Conservation (phyloP, 371 early-diverging fungal species). For the Mucor ambiguus region DNA sequence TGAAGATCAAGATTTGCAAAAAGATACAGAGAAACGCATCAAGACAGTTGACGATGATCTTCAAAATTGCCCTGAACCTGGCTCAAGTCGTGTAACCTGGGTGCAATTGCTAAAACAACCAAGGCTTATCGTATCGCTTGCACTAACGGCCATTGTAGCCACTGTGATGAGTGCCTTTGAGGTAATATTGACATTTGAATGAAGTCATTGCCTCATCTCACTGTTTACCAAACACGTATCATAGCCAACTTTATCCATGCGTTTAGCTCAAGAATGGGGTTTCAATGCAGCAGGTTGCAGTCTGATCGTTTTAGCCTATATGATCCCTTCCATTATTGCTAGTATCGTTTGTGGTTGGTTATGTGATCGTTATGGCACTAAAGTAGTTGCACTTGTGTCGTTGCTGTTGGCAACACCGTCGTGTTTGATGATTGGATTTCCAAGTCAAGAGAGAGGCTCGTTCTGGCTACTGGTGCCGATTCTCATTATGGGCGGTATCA, state of each 20-base stretch:
- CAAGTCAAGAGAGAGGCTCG: conserved; percentile 26
- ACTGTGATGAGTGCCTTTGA: conserved; percentile 46
- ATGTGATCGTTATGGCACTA: conserved; percentile 47
- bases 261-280: conserved; percentile 54
- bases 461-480: conserved; percentile 41
- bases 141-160: conserved; percentile 36
- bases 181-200: conserved; percentile 21
- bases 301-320: conserved; percentile 60
- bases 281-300: conserved; percentile 60
- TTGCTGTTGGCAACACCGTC: conserved; percentile 31
- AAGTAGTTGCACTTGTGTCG: conserved; percentile 41
- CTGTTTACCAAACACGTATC: not conserved
- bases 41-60: conserved; percentile 3
- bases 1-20: conserved; percentile 5
- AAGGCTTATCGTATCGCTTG: conserved; percentile 35
- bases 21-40: not conserved
- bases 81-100: conserved; percentile 13
- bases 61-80: not conserved
- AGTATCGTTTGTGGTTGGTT: conserved; percentile 48
- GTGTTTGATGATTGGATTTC: conserved; percentile 38
- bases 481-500: conserved; percentile 34
- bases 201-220: not conserved
- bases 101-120: conserved; percentile 31
- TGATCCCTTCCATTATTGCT: conserved; percentile 48
- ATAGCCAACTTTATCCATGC: conserved; percentile 61